Evolutionary conservation across 2,329 filamentous ascomycete species (phyloP).

Genomic region (Aspergillus neotritici): DNA sequence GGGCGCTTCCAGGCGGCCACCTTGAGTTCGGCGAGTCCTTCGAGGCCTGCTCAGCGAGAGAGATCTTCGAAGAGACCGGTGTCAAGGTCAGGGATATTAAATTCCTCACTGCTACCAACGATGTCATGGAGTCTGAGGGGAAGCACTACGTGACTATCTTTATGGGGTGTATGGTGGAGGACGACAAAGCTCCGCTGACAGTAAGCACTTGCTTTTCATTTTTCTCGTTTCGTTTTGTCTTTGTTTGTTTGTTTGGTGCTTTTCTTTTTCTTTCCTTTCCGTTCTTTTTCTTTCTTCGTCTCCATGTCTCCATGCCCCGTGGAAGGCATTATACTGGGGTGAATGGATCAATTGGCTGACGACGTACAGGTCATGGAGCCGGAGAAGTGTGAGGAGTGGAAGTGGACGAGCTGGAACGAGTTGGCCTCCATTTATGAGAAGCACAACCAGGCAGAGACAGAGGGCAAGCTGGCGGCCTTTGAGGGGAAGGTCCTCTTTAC

Average conservation of each 20-base stretch:
- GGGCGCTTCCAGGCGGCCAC: slow-evolving; percentile 69
- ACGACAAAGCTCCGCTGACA: slow-evolving; percentile 47
- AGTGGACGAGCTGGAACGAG: slow-evolving; percentile 49
- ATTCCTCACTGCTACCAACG: slow-evolving; percentile 61
- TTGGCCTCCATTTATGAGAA: slow-evolving; percentile 20
- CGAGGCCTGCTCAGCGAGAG: slow-evolving; percentile 58
- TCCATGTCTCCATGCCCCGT: no score
- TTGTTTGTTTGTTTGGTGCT: background rate
- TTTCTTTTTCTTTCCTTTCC: background rate
- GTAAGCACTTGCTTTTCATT: slow-evolving; percentile 37
- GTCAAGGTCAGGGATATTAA: slow-evolving; percentile 50
- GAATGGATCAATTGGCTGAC: background rate
- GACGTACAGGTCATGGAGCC: slow-evolving; percentile 35
- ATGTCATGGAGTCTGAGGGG: slow-evolving; percentile 52
- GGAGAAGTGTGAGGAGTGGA: slow-evolving; percentile 52
- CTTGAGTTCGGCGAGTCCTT: slow-evolving; percentile 64
- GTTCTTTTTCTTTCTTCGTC: background rate
- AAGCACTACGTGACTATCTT: slow-evolving; percentile 75
- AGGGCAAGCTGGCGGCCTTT: background rate
- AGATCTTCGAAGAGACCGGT: slow-evolving; percentile 66
- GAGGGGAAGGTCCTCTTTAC: slow-evolving; percentile 9
- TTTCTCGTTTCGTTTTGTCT: background rate
- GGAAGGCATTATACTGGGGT: no score
- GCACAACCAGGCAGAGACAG: slow-evolving; percentile 3
- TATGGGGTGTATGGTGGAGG: slow-evolving; percentile 49